Percentiles rank a stretch among this genome's conserved stretches.
Conservation (phyloP, 768 basidiomycete species). For the Sarcomyxa edulis region DNA sequence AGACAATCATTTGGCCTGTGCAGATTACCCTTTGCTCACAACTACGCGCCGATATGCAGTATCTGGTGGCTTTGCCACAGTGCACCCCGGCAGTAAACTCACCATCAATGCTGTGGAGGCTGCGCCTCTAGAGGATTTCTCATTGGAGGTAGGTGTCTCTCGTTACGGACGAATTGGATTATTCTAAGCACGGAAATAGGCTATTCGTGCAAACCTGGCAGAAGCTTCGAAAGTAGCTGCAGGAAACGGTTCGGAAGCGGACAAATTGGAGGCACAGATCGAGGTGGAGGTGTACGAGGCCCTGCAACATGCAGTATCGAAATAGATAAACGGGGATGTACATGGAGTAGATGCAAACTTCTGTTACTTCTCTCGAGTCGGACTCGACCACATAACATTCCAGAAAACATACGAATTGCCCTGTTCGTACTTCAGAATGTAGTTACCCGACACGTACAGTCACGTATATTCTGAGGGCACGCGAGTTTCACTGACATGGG, state of each 20-base stretch:
- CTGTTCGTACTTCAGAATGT: no score
- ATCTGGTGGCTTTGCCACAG: conserved; percentile 94
- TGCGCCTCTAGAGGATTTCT: conserved; percentile 87
- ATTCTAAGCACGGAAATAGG: conserved; percentile 39
- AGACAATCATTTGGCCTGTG: conserved; percentile 22
- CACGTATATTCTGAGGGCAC: no score
- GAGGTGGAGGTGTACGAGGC: conserved; percentile 97
- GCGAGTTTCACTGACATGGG: no score
- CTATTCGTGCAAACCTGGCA: conserved; percentile 82
- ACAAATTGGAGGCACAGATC: conserved; percentile 89
- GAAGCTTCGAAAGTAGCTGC: conserved; percentile 80
- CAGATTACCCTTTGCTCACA: conserved; percentile 4
- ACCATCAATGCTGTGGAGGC: conserved; percentile 98
- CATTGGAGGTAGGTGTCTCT: conserved; percentile 65
- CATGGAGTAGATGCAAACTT: no score
- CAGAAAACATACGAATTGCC: no score
- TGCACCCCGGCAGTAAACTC: conserved; percentile 94
- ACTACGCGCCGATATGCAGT: conserved; percentile 54
- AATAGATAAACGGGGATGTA: conserved; percentile 3
- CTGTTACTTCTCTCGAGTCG: no score
- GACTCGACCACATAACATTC: no score
- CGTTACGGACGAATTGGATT: not conserved
- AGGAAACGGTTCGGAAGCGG: conserved; percentile 86
- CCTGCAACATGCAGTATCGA: conserved; percentile 73
- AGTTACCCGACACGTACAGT: no score